Evolutionary conservation across 1,284 basidiomycete genomes (phyloP), one percentile per base, ranked within the genome.

Genomic region (Cryptococcus sp.): DNA sequence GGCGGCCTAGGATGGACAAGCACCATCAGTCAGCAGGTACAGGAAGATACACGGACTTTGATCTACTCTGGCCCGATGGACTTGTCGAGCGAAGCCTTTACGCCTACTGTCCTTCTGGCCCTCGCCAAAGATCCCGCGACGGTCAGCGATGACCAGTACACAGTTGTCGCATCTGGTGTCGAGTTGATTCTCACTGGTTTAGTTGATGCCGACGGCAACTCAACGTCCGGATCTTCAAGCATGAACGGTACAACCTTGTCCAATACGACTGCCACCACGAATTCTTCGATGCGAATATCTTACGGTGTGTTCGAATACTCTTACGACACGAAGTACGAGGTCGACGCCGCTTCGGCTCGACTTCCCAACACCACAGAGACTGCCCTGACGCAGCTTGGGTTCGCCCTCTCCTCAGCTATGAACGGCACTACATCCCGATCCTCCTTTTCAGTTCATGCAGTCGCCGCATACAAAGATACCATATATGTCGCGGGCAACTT

Each of bases 1-100:
- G 83, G 81, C 18, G 78, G 84, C 18, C 63, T 81, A 22, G 85
- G 88, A 0, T 83, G 76, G 60, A 82, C 86, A 18, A 81, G 80
- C 18, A 84, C 79, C 1, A 75, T 98, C 41, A 83, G 85, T 2
- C 87, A 98, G 69, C 81, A 81, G 60, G 88, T 87, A 53, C 70
- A 79, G 13, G 74, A 82, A 2, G 90, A 97, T 67, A 76, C 77
- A 11, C 71, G 76, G 7, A 75, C 80, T 2, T 74, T 82, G 11
- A 78, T 98, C 50, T 98, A 94, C 75, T 83, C 80, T 50, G 93
- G 93, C 14, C 83, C 85, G 11, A 81, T 97, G 37, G 79, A 87
- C 24, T 86, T 87, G 4, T 82, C 85, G 0, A 82, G 85, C 0
- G 69, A 67, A 2, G 72, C 82, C 45, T 93, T 92, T 70, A 81